Base-by-base conservation (phyloP, 2,329 filamentous ascomycete genomes). In the Ophioceras dolichostomum region DNA sequence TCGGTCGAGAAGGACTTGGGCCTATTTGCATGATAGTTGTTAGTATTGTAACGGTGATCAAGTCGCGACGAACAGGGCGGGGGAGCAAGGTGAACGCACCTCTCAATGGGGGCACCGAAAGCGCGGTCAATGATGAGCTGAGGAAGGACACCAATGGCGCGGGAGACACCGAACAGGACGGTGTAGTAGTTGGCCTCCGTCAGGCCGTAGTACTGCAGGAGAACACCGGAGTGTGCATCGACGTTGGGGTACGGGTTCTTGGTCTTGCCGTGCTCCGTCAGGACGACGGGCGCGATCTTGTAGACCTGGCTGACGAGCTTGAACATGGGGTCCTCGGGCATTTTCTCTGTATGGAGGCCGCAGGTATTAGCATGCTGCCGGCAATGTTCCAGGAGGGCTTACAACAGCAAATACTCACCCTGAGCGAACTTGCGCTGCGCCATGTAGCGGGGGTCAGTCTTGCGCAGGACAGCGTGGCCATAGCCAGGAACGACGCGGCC, bases 101-200 rank as follows among this genome's bases (percentile, higher is more conserved):
- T 76, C 81, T 98, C 91, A 56, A 98, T 98, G 52, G 91, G 91
- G 51, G 87, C 84, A 60, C 91, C 91, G 50, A 95, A 76, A 52
- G 89, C 91, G 61, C 91, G 89, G 78, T 98, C 91, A 58, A 98
- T 95, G 76, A 98, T 98, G 62, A 98, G 78, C 77, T 98, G 91
- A 55, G 91, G 91, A 57, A 98, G 83, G 50, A 98, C 91, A 79
- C 91, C 91, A 55, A 98, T 85, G 52, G 91, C 91, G 61, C 91
- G 85, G 52, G 88, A 94, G 32, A 98, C 91, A 78, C 91, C 91
- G 66, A 98, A 98, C 59, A 98, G 83, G 45, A 98, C 91, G 46
- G 91, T 98, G 84, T 98, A 98, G 82, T 93, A 98, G 82, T 80
- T 96, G 67, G 91, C 83, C 76, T 98, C 89, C 47, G 84, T 96